Conservation (phyloP, 1,284 basidiomycete species). For the Marasmius fiardii region DNA sequence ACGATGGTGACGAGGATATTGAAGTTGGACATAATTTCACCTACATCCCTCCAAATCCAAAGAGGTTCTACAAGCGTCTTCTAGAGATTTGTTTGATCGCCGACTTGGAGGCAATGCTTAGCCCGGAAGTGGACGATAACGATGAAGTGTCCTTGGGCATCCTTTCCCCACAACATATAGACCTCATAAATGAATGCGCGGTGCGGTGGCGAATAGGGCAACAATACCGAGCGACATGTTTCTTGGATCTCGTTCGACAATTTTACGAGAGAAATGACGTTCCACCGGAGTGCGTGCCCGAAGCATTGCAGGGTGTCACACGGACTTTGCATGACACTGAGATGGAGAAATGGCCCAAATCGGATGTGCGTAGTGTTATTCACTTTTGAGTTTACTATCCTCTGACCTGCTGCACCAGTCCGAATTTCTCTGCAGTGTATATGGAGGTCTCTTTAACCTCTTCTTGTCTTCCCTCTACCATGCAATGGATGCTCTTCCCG, state of each 20-base stretch:
- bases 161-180: constrained; percentile 77
- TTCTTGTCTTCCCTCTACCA: constrained; percentile 88
- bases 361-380: constrained; percentile 62
- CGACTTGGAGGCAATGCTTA: constrained; percentile 89
- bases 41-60: constrained; percentile 89
- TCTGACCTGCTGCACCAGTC: constrained; percentile 31
- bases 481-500: constrained; percentile 71
- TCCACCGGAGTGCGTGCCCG: constrained; percentile 91
- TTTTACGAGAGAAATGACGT: constrained; percentile 91
- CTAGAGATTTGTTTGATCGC: constrained; percentile 81
- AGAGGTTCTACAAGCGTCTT: constrained; percentile 80
- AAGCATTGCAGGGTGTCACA: constrained; percentile 75
- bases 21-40: constrained; percentile 77
- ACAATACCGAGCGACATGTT: constrained; percentile 76
- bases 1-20: constrained; percentile 57
- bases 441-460: constrained; percentile 79
- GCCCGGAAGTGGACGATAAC: constrained; percentile 85
- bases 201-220: constrained; percentile 86
- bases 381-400: constrained; percentile 3
- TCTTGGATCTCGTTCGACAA: constrained; percentile 84
- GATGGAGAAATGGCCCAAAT: constrained; percentile 74
- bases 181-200: constrained; percentile 86
- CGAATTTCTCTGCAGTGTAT: constrained; percentile 64
- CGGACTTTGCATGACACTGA: constrained; percentile 70
- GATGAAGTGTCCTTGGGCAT: constrained; percentile 97